Evolutionary conservation across 2,329 filamentous ascomycete genomes (phyloP).

Genomic region (Arachnopeziza araneosa): DNA sequence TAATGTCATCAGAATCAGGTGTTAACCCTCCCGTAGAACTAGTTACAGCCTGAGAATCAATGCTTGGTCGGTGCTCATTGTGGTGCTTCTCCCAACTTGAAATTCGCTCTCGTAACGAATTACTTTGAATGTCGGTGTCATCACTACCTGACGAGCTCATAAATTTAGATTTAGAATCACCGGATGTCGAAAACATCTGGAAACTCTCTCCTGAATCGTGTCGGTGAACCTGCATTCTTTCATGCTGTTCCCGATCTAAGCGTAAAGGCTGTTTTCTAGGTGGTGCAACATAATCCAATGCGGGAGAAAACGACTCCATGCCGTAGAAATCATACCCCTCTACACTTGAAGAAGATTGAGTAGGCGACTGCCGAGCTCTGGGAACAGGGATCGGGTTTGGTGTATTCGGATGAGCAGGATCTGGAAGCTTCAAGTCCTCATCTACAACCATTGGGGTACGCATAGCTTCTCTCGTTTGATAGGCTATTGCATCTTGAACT

Average conservation of each 20-base stretch:
- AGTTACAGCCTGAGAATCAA: conserved; percentile 19
- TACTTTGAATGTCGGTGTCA: conserved; percentile 14
- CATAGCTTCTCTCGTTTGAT: conserved; percentile 21
- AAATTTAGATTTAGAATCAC: conserved; percentile 37
- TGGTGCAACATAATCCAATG: conserved; percentile 47
- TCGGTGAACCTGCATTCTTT: conserved; percentile 32
- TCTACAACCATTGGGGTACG: conserved; percentile 24
- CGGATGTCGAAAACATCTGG: conserved; percentile 54
- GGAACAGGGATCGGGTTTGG: conserved; percentile 26
- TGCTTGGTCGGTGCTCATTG: conserved; percentile 18
- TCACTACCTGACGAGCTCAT: conserved; percentile 34
- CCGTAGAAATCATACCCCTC: conserved; percentile 65
- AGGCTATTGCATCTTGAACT: conserved; percentile 31
- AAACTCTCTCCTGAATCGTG: conserved; percentile 57
- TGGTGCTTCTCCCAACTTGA: conserved; percentile 22
- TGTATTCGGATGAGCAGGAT: conserved; percentile 18
- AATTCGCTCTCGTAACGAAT: conserved; percentile 21
- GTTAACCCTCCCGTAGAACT: conserved; percentile 11
- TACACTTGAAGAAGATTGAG: conserved; percentile 20
- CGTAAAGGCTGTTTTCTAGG: conserved; percentile 36
- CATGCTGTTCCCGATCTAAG: conserved; percentile 25
- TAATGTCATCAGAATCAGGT: conserved; percentile 7
- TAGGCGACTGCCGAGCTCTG: conserved; percentile 13
- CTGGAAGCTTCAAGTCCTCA: conserved; percentile 25
- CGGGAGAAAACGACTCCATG: conserved; percentile 44